phyloP scores from a whole-genome alignment of 208 protist species.

The Leishmania guyanensis region DNA sequence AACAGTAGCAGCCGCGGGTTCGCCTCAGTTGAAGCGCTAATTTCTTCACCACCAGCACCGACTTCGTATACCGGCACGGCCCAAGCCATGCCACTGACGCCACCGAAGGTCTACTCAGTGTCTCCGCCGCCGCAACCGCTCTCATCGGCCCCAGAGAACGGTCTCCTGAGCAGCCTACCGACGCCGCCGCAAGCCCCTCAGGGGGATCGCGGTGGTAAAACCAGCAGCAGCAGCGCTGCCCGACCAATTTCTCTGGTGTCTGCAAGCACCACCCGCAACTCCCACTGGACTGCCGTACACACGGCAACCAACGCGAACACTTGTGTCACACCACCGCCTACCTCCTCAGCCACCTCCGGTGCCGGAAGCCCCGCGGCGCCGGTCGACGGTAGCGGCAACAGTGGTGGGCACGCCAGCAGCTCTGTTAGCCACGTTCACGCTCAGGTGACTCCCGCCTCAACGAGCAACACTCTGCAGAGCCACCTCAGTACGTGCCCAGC shows the following conservation, averaged over 20 bases:
- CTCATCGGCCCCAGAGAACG: not conserved
- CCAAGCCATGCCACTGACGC: not conserved
- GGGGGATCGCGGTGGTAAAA: not conserved
- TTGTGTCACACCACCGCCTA: conserved; percentile 12
- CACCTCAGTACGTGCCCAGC: not conserved
- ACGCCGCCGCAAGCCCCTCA: not conserved
- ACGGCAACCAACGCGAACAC: conserved; percentile 34
- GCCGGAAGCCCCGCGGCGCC: not conserved
- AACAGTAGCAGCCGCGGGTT: not conserved
- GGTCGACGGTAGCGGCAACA: not conserved
- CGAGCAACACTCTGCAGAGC: not conserved
- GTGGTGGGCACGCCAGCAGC: not conserved
- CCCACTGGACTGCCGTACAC: conserved; percentile 36
- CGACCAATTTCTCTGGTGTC: not conserved
- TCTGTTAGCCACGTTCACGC: not conserved
- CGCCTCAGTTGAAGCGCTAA: not conserved
- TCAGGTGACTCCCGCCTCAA: not conserved
- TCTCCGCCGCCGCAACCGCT: not conserved
- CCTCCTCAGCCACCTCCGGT: conserved; percentile 6
- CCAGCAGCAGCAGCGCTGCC: not conserved
- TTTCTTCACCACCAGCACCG: not conserved
- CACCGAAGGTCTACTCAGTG: not conserved
- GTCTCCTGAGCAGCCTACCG: not conserved
- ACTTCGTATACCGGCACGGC: not conserved
- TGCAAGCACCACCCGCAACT: not conserved